phyloP scores from a whole-genome alignment of 2,329 filamentous ascomycete species.

The Phialophora macrospora region DNA sequence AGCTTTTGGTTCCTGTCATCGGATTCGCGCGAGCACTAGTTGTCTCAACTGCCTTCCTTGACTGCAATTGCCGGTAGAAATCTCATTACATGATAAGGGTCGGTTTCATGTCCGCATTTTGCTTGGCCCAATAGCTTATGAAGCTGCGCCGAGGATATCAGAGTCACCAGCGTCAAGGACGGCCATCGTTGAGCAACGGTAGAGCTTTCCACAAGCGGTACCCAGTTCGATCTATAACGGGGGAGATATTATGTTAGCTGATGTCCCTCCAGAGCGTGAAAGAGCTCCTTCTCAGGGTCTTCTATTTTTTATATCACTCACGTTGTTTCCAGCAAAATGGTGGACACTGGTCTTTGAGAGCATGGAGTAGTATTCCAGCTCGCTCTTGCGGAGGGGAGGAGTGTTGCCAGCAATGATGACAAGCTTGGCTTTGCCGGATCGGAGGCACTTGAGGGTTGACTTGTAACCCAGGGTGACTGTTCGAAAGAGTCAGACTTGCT shows the following conservation, averaged over 20 bases:
- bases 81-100: not conserved
- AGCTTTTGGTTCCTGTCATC: not conserved
- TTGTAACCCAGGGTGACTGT: slow-evolving; percentile 88
- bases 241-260: slow-evolving; percentile 33
- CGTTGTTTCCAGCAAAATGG: slow-evolving; percentile 98
- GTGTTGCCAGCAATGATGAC: slow-evolving; percentile 97
- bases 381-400: slow-evolving; percentile 94
- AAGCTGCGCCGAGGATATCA: slow-evolving; percentile 79
- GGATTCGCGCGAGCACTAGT: not conserved
- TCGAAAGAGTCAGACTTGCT: slow-evolving; percentile 22
- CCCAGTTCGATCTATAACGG: slow-evolving; percentile 86
- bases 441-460: slow-evolving; percentile 85
- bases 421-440: slow-evolving; percentile 97
- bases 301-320: slow-evolving; percentile 62
- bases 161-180: slow-evolving; percentile 97
- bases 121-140: slow-evolving; percentile 1
- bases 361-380: slow-evolving; percentile 74
- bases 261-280: slow-evolving; percentile 82
- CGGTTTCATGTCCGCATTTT: not conserved
- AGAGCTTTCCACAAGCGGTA: slow-evolving; percentile 98
- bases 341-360: slow-evolving; percentile 78
- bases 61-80: not conserved
- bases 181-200: slow-evolving; percentile 96
- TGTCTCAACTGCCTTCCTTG: not conserved
- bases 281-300: slow-evolving; percentile 91